Evolutionary conservation across 257 asterid genomes (phyloP).

Genomic region (Scutellaria baicalensis): DNA sequence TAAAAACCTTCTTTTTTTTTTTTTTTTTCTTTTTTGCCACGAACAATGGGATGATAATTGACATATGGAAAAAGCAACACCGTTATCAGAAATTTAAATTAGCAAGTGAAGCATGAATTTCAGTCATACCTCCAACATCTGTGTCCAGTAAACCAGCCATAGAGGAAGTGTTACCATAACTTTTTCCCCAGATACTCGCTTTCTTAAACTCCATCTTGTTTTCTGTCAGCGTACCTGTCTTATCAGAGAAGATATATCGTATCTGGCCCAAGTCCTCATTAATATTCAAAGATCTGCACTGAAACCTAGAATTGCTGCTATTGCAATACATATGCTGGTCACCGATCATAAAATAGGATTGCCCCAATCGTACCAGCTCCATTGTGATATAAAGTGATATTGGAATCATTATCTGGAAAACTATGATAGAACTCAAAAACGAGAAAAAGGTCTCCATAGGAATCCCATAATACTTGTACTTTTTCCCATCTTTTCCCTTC

Average conservation of each 20-base stretch:
- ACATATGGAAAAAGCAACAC: not conserved
- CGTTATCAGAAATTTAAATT: not conserved
- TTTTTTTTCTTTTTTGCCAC: not conserved
- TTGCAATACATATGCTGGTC: conserved; percentile 80
- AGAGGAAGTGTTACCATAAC: conserved; percentile 40
- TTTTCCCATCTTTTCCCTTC: conserved; percentile 47
- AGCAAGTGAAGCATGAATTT: not conserved
- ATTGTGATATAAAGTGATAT: conserved; percentile 95
- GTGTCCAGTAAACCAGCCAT: conserved; percentile 31
- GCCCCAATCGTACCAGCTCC: conserved; percentile 99
- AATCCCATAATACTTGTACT: conserved; percentile 74
- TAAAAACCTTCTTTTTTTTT: not conserved
- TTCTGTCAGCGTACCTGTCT: conserved; percentile 96
- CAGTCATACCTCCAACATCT: conserved; percentile 50
- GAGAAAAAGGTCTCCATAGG: conserved; percentile 94
- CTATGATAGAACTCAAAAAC: conserved; percentile 88
- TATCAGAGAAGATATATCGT: conserved; percentile 84
- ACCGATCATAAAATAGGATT: conserved; percentile 96
- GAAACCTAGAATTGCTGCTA: conserved; percentile 76
- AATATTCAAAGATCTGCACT: conserved; percentile 97
- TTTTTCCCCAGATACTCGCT: conserved; percentile 81
- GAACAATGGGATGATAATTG: not conserved
- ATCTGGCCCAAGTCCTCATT: conserved; percentile 99
- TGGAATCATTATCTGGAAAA: conserved; percentile 98
- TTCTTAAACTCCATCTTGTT: conserved; percentile 96